Base-by-base conservation (phyloP, 2,329 filamentous ascomycete genomes). In the Sclerotinia spermophila region DNA sequence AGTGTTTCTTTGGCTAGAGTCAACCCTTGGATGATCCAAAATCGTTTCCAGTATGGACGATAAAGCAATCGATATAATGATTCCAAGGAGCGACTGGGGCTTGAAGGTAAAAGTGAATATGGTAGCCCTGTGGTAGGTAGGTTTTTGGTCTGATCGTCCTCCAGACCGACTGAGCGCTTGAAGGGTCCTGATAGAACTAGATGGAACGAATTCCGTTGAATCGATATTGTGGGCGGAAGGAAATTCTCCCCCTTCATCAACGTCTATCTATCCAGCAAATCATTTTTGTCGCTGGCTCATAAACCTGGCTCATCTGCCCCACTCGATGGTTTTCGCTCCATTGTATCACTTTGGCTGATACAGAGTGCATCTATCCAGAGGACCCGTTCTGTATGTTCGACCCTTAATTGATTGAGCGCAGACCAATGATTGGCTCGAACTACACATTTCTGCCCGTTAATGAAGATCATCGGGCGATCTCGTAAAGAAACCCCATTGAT, bases 21-120 rank as follows among this genome's bases (percentile, higher is more conserved):
- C 8, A 72, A 66, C n/a, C 71, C 71, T 59, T 72, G 69, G 17
- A 68, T 24, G 44, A 72, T 69, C 65, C 65, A 72, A 30, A 69
- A 59, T 27, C 69, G 65, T 30, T 45, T 65, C 64, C 62, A 71
- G 42, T 69, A 72, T 38, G 27, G 35, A 27, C 67, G 53, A 30
- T 51, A 61, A 17, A 59, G 51, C 27, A 38, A 56, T 19, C 27
- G 67, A 61, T 19, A 44, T 45, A 51, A 38, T 51, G 61, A 24
- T n/a, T 48, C 33, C 21, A 65, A 35, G 15, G 61, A 40, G 7
- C 15, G 61, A 51, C 61, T 38, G 38, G 44, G 44, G 35, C 21
- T n/a, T 38, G 17, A 19, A 38, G 61, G 61, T 8, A 51, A 51
- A 4, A 27, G 24, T n/a, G 61, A 38, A 33, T 51, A 51, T 19